Evolutionary conservation across 306 rosid species (phyloP), one percentile per base, ranked within the genome.

Genomic region (Oemleria cerasiformis): DNA sequence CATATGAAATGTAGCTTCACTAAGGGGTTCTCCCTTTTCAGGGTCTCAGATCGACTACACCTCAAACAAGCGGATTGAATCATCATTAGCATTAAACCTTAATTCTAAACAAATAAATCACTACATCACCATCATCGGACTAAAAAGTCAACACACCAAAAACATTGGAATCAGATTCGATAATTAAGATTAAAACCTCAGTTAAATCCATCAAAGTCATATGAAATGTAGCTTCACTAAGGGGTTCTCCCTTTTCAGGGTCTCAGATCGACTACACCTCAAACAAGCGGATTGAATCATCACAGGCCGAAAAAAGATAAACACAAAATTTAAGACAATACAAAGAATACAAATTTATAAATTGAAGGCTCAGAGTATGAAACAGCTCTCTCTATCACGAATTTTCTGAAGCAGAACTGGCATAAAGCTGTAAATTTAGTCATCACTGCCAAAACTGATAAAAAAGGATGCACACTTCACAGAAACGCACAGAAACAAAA

Each of bases 401-500:
- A 25, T 74, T 62, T 56, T 90, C 97, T 79, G 98, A 85, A 90
- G 98, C 98, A 92, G 98, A 92, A 92, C 98, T 90, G 97, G 97
- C 98, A 67, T 68, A 40, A 88, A 92, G 98, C 93, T 92, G 98
- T 62, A 63, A 14, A 1, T 44, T 30, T 60, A 0, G 80, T 90
- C 97, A 19, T 90, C 96, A 90, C 60, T 0, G 97, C 91, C 84
- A 45, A 73, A 2, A 45, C 7, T 0, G 1, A 38, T 0, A 30
- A 34, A 1, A 36, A 16, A 21, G 30, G 0, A 30, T 6, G 0
- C 4, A 73, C 39, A 57, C 25, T 2, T 34, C 9, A 20, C 2
- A 30, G 9, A 12, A 8, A 2, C 5, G 4, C 8, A 36, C 50
- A 0, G 0, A 57, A 5, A 54, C 3, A 20, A 25, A 8, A 89